phyloP scores from a whole-genome alignment of 2,329 filamentous ascomycete species.

The Aquanectria penicillioides region DNA sequence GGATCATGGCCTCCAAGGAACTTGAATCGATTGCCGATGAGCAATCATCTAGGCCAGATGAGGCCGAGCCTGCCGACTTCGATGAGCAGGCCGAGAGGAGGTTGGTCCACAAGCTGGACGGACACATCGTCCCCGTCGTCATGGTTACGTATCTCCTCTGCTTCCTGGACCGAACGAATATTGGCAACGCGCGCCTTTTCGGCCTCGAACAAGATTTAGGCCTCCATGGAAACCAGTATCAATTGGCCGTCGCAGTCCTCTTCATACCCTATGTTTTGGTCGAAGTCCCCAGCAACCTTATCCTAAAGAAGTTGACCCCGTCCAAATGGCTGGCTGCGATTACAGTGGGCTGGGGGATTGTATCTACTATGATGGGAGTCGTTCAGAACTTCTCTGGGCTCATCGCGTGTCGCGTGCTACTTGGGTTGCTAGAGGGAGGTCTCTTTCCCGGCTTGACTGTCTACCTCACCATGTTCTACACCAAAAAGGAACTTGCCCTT shows the following conservation, averaged over 20 bases:
- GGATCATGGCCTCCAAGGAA: too few species aligned
- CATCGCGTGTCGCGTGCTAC: slow-evolving; percentile 56
- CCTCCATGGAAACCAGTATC: slow-evolving; percentile 70
- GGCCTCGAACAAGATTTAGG: slow-evolving; percentile 61
- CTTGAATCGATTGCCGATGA: too few species aligned
- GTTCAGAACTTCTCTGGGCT: slow-evolving; percentile 59
- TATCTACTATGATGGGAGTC: slow-evolving; percentile 64
- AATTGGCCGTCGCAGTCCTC: slow-evolving; percentile 68
- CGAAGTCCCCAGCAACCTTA: slow-evolving; percentile 66
- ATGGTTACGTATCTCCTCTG: slow-evolving; percentile 12
- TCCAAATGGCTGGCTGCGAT: slow-evolving; percentile 64
- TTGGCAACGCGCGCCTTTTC: slow-evolving; percentile 53
- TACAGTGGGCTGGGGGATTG: slow-evolving; percentile 64
- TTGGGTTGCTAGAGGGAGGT: slow-evolving; percentile 48
- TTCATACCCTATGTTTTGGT: slow-evolving; percentile 67
- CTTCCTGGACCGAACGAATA: slow-evolving; percentile 55
- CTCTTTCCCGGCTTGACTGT: slow-evolving; percentile 67
- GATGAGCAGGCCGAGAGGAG: slow-evolving; percentile 2
- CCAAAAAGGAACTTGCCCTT: slow-evolving; percentile 64
- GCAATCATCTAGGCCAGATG: too few species aligned
- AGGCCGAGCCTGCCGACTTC: too few species aligned
- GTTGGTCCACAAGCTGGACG: slow-evolving; percentile 15
- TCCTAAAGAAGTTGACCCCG: slow-evolving; percentile 63
- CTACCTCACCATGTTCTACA: slow-evolving; percentile 66
- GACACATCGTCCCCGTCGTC: slow-evolving; percentile 12